These are phyloP conservation scores for Styphnolobium japonicum DNA, from an alignment of 306 rosid genomes.

Conservation along the genomic window DNA sequence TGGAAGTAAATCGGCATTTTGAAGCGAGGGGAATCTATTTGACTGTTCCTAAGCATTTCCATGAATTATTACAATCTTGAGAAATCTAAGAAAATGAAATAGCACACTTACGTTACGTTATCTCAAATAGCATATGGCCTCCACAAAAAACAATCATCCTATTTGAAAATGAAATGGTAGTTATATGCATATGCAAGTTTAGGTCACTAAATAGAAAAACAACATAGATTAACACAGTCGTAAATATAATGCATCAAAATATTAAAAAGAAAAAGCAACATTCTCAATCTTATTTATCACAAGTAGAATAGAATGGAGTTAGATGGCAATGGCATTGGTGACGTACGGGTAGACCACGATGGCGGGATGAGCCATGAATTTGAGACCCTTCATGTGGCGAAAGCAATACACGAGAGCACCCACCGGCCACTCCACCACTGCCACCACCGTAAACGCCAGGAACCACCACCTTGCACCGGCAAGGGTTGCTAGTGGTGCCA, in stretches of 20 bases:
- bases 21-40: neutral
- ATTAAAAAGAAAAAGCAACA: neutral
- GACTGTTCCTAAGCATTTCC: neutral
- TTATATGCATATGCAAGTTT: no score
- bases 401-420: slow-evolving; percentile 65
- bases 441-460: slow-evolving; percentile 58
- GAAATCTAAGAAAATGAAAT: neutral
- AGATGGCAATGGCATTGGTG: slow-evolving; percentile 47
- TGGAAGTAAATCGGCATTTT: neutral
- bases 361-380: slow-evolving; percentile 65
- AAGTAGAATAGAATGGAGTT: neutral
- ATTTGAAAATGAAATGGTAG: no score
- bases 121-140: neutral
- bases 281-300: no score
- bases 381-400: slow-evolving; percentile 20
- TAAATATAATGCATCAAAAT: neutral
- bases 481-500: slow-evolving; percentile 70
- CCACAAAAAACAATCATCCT: neutral
- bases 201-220: neutral
- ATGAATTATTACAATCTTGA: neutral
- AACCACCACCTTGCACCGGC: slow-evolving; percentile 78
- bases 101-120: neutral
- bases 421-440: slow-evolving; percentile 78
- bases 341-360: slow-evolving; percentile 61
- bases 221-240: neutral